A percentile compares a stretch with the other conserved stretches of the same genome.
Conservation (phyloP, 306 rosid species). For the Gynostemma pentaphyllum region DNA sequence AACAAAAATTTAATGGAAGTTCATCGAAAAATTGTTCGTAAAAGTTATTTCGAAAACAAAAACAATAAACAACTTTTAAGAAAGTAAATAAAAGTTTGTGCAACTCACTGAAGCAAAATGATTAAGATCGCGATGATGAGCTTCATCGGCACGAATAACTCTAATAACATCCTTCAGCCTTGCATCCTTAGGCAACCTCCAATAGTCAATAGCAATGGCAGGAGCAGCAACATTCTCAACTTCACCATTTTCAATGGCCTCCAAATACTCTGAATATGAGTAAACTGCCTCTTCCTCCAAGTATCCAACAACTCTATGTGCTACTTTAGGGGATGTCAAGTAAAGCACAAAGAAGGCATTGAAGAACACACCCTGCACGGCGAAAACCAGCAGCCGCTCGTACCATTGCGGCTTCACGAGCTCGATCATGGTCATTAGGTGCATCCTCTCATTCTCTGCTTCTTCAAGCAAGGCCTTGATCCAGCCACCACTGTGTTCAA, state of each 20-base stretch:
- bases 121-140: conserved; percentile 68
- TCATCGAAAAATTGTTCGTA: too few relatives aligned
- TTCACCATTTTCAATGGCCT: conserved; percentile 40
- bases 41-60: too few relatives aligned
- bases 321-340: conserved; percentile 43
- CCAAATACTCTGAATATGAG: conserved; percentile 41
- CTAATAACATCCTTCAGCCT: conserved; percentile 46
- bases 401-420: conserved; percentile 60
- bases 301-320: conserved; percentile 59
- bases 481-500: conserved; percentile 62
- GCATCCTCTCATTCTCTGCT: conserved; percentile 83
- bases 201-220: conserved; percentile 67
- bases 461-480: conserved; percentile 66
- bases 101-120: conserved; percentile 71
- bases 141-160: conserved; percentile 68
- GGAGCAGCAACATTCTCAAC: conserved; percentile 64
- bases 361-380: conserved; percentile 73
- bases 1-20: too few relatives aligned
- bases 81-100: not conserved
- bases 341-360: conserved; percentile 46
- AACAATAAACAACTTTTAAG: too few relatives aligned
- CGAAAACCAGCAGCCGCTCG: conserved; percentile 44
- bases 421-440: conserved; percentile 62
- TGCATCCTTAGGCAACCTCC: conserved; percentile 60
- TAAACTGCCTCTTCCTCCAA: conserved; percentile 53